Evolutionary conservation across 768 basidiomycete species (phyloP).

Genomic region (Termitomyces sp.): DNA sequence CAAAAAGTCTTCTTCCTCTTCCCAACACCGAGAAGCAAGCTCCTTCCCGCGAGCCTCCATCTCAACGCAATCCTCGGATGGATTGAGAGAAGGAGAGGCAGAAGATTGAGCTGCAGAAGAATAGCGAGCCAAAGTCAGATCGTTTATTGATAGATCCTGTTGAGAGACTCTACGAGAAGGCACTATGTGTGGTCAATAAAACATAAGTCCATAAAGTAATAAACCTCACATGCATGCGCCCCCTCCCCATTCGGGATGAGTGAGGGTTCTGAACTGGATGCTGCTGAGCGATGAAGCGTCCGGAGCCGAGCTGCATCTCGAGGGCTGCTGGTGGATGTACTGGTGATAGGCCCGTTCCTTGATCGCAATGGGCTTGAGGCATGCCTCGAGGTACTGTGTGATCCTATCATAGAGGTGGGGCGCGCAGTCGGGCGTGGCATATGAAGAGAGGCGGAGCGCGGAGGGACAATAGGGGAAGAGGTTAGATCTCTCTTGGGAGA

Average conservation of each 20-base stretch:
- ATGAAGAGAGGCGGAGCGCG: constrained; percentile 46
- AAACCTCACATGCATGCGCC: constrained; percentile 39
- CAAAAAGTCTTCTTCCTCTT: constrained; percentile 81
- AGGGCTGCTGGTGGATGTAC: constrained; percentile 19
- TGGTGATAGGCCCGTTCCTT: constrained; percentile 30
- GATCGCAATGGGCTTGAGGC: constrained; percentile 40
- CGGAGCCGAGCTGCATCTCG: constrained; percentile 41
- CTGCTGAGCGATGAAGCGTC: constrained; percentile 65
- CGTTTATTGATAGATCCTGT: constrained; percentile 52
- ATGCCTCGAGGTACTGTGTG: constrained; percentile 31
- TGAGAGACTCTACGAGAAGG: constrained; percentile 36
- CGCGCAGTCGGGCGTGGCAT: constrained; percentile 26
- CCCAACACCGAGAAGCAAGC: constrained; percentile 75
- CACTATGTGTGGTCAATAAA: constrained; percentile 4
- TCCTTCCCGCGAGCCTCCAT: constrained; percentile 63
- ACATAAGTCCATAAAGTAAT: background rate
- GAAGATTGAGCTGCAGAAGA: constrained; percentile 43
- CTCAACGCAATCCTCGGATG: constrained; percentile 54
- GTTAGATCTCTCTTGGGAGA: constrained; percentile 16
- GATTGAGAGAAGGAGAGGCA: constrained; percentile 33
- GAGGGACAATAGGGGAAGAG: constrained; percentile 37
- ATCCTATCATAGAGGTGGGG: constrained; percentile 19
- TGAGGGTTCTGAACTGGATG: constrained; percentile 82
- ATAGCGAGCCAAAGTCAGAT: constrained; percentile 40
- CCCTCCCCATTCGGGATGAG: constrained; percentile 55